Base-by-base conservation (phyloP, 2,329 filamentous ascomycete species). In the Sclerotinia glacialis region DNA sequence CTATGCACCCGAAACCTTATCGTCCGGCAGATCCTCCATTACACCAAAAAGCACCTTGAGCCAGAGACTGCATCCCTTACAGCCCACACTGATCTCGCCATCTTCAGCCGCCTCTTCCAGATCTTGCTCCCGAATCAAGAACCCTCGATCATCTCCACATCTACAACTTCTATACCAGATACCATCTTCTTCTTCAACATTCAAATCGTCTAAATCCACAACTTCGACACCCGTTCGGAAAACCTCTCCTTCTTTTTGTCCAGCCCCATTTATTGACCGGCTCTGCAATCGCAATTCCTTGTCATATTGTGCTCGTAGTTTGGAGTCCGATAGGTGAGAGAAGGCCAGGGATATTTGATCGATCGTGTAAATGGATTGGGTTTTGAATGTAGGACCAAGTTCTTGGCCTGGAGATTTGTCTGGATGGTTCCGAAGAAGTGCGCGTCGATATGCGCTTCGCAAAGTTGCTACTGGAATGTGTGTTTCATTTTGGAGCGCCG, bases 21-120 rank as follows among this genome's bases (percentile, higher is more conserved):
- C 42, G 53, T 50, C 42, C 7, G 63, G 63, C 42, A 65, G 63
- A 64, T 73, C 74, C 59, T 79, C 82, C 37, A 86, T 76, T 18
- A 87, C 80, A 11, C 83, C 85, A 79, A 89, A 90, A 61, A 86
- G 81, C 47, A 90, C 85, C 66, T 83, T 82, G 62, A 89, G 75
- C 86, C 86, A 89, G 55, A 90, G 78, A 73, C 87, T 89, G 71
- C 87, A 90, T 72, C 89, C 87, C 66, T 81, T 80, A 72, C 87
- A 90, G 14, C 85, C 87, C 50, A 90, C 86, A 75, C 88, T 80
- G 56, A 89, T 76, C 73, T 87, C 85, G 11, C 86, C 83, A 69
- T 84, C 80, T 61, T 85, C 83, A 55, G 80, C 81, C 49, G 82
- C 83, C 73, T 83, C 85, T 70, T 86, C 83, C 59, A 90, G 78